Base-by-base conservation (phyloP, 192 early-diverging fungal species). In the Coemansia sp. region DNA sequence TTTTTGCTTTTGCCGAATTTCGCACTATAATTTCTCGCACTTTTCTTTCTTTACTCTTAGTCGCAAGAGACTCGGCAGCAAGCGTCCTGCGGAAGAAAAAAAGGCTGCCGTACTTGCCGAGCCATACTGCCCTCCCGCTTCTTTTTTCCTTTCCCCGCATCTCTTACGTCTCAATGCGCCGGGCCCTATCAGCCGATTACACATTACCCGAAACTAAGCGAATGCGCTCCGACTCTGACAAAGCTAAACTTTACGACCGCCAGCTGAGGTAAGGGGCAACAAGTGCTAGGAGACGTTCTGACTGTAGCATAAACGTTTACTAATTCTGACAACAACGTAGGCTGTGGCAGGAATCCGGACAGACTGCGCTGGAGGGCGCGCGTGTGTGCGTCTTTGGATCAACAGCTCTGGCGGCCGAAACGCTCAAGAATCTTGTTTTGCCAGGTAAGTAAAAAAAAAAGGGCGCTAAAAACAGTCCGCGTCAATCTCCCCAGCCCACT, bases 311-410 rank as follows among this genome's bases (percentile, higher is more conserved):
- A n/a, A 27, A 21, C 21, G 12, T 23, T 27, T 29, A 29, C 51
- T 48, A 48, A 48, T 21, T 41, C 39, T 23, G 19, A 19, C 46
- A 48, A 21, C 23, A 32, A 0, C 64, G 66, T 77, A 96, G 97
- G 66, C 87, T 99, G n/a, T 99, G 97, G 97, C 90, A 92, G 36
- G 89, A 88, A 32, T 90, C 88, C 74, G 97, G 97, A 15, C 97
- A 99, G 76, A 74, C 85, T 4, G 92, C 92, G 0, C 88, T 99
- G 25, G 95, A 98, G 72, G 71, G 72, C 39, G 87, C 97, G 10
- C 88, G 88, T 23, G 88, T 99, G 29, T 93, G 92, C 44, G 86
- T 97, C 19, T 65, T 99, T 51, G 91, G 95, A 69, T 95, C 87
- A 25, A 88, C 90, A 14, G 90, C 93, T 1, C 89, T 90, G 15